These are phyloP conservation scores for Jamesozyma lodderae DNA, from an alignment of 805 yeast genomes.

Conservation along the genomic window DNA sequence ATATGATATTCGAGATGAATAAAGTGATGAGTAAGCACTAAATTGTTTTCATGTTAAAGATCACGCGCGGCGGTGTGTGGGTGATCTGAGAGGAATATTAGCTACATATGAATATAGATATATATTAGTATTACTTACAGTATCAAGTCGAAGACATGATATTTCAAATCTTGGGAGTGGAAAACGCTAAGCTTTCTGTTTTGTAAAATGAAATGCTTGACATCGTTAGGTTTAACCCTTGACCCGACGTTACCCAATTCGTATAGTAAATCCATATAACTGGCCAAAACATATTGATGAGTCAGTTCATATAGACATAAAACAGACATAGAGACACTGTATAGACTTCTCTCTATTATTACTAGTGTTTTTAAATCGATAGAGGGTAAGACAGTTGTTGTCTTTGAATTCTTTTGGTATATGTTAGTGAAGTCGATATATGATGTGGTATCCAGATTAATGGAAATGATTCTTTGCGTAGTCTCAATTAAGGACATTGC, in stretches of 20 bases:
- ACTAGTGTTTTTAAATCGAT: background rate
- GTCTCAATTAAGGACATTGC: constrained; percentile 3
- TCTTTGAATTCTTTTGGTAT: background rate
- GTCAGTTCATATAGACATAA: background rate
- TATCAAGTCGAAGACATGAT: too few species aligned
- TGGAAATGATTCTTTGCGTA: constrained; percentile 5
- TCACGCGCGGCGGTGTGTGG: background rate
- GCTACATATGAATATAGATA: too few species aligned
- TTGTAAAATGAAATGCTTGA: too few species aligned
- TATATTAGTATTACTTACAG: too few species aligned
- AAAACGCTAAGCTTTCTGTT: too few species aligned
- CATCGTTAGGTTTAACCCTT: too few species aligned
- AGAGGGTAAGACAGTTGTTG: background rate
- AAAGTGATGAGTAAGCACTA: constrained; percentile 4
- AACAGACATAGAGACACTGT: constrained; percentile 3
- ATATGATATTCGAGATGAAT: too few species aligned
- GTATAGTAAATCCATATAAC: constrained; percentile 1
- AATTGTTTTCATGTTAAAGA: background rate
- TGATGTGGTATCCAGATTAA: background rate
- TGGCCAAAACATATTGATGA: background rate
- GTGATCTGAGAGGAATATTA: too few species aligned
- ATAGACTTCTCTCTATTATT: constrained; percentile 4
- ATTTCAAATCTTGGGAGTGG: too few species aligned
- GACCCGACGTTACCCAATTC: background rate
- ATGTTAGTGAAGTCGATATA: constrained; percentile 1